A percentile compares a stretch with the other conserved stretches of the same genome.
Evolutionary conservation across 306 rosid genomes (phyloP).

Genomic region (Pyrus pyrifolia): DNA sequence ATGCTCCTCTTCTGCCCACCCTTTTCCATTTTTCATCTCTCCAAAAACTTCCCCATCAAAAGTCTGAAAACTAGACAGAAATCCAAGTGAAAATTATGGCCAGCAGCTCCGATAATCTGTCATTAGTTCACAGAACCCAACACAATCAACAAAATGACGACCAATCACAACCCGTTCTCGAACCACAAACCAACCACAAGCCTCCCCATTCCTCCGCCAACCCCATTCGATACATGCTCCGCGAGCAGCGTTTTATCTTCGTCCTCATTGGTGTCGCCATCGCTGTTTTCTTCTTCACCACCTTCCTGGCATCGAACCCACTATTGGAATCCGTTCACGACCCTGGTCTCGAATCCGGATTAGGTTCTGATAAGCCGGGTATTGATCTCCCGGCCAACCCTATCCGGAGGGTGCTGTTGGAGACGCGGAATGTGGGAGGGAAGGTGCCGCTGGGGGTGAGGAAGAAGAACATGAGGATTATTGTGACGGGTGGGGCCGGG

Average conservation of each 20-base stretch:
- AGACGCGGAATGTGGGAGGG: constrained; percentile 19
- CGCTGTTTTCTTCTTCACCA: constrained; percentile 37
- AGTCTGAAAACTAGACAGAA: neutral
- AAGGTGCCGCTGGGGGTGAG: constrained; percentile 36
- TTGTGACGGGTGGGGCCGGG: constrained; percentile 95
- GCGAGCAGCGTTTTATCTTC: constrained; percentile 28
- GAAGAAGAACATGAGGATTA: constrained; percentile 42
- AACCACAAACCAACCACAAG: neutral
- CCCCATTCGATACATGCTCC: constrained; percentile 17
- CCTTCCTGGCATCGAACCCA: constrained; percentile 7
- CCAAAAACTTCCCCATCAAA: neutral
- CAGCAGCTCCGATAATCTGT: constrained; percentile 20
- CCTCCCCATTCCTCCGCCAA: neutral
- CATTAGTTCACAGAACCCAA: constrained; percentile 36
- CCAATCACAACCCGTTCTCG: neutral
- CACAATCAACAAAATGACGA: neutral
- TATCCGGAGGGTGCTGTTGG: constrained; percentile 38
- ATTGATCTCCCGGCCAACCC: neutral
- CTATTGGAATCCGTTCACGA: neutral
- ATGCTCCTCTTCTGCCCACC: neutral
- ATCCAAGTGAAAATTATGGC: constrained; percentile 5
- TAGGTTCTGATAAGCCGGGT: neutral
- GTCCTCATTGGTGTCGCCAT: constrained; percentile 31
- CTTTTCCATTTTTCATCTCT: neutral
- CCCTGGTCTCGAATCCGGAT: neutral